A percentile compares a stretch with the other conserved stretches of the same genome.
Evolutionary conservation across 2,329 filamentous ascomycete species (phyloP).

Genomic region (Alternaria sp.): DNA sequence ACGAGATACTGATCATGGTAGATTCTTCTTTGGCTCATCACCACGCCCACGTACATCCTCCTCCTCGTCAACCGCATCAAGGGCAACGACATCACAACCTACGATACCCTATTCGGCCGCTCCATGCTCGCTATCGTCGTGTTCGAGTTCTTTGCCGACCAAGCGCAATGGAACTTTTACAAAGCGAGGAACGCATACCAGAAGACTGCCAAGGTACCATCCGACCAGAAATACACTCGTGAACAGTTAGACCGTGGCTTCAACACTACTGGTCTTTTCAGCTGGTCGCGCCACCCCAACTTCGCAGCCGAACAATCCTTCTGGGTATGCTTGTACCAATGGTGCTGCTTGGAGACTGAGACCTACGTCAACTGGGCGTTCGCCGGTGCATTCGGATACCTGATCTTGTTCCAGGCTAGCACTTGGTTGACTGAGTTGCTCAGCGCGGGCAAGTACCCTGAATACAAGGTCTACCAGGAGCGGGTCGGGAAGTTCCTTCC

Average conservation of each 20-base stretch:
- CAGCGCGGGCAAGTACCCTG: slow-evolving; percentile 80
- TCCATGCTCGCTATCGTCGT: slow-evolving; percentile 63
- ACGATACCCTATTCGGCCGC: slow-evolving; percentile 65
- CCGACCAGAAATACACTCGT: slow-evolving; percentile 65
- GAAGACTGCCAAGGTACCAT: slow-evolving; percentile 72
- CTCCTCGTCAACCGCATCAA: slow-evolving; percentile 73
- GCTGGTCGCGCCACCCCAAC: slow-evolving; percentile 89
- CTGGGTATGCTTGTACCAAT: slow-evolving; percentile 88
- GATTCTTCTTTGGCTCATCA: slow-evolving; percentile 78
- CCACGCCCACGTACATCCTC: slow-evolving; percentile 82
- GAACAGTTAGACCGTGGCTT: slow-evolving; percentile 91
- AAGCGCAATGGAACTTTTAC: slow-evolving; percentile 93
- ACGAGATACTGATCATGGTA: slow-evolving; percentile 40
- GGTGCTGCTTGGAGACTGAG: slow-evolving; percentile 77
- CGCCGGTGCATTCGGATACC: slow-evolving; percentile 70
- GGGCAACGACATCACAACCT: slow-evolving; percentile 52
- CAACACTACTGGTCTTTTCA: slow-evolving; percentile 82
- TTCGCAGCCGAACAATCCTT: slow-evolving; percentile 91
- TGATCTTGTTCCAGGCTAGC: slow-evolving; percentile 86
- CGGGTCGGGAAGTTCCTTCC: slow-evolving; percentile 86
- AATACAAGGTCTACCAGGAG: slow-evolving; percentile 84
- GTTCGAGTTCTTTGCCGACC: slow-evolving; percentile 82
- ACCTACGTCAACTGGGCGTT: slow-evolving; percentile 80
- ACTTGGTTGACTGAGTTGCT: slow-evolving; percentile 87
- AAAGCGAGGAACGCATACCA: slow-evolving; percentile 78